Evolutionary conservation across 1,284 basidiomycete genomes (phyloP), one percentile per base, ranked within the genome.

Genomic region (Sporisorium scitamineum): DNA sequence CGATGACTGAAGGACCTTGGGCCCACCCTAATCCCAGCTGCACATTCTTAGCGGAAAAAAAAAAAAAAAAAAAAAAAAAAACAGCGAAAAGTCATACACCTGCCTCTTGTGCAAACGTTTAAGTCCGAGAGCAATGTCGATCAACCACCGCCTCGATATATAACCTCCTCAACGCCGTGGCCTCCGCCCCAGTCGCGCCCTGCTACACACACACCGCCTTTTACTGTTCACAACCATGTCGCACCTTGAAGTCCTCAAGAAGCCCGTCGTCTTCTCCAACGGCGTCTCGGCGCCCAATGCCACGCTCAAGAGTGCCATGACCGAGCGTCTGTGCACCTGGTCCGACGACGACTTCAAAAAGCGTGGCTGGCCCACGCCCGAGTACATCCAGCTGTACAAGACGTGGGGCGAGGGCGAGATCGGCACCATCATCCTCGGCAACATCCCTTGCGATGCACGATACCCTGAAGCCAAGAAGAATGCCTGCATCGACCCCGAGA

Each of bases 241-340:
- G 53, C 54, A 76, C 22, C 61, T 76, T 56, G 64, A 78, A 47
- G 37, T 64, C 18, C 76, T 78, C 60, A 68, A 71, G 48, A 62
- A 69, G 61, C 76, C 76, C 22, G 74, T 78, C 44, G 58, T 54
- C 48, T 76, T 76, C 66, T 31, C 48, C 44, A 70, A 70, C 54
- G 72, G 72, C 56, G 34, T 74, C 22, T 61, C 64, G n/a, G 76
- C 76, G n/a, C 69, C 73, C 63, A 78, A 76, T 59, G 61, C 56
- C n/a, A 76, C 70, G 7, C 74, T 82, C 61, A 80, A 81, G 72
- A 70, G 69, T 20, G 80, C 80, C 53, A 83, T 83, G 81, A 82
- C 81, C 16, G 81, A 83, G 71, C 69, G 80, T 41, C 78, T 80
- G 18, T 79, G 76, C 57, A 67, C 70, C 1, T 83, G 79, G 79